Evolutionary conservation across 352 stramenopile genomes (phyloP).

Genomic region (Phytophthora brassicae): DNA sequence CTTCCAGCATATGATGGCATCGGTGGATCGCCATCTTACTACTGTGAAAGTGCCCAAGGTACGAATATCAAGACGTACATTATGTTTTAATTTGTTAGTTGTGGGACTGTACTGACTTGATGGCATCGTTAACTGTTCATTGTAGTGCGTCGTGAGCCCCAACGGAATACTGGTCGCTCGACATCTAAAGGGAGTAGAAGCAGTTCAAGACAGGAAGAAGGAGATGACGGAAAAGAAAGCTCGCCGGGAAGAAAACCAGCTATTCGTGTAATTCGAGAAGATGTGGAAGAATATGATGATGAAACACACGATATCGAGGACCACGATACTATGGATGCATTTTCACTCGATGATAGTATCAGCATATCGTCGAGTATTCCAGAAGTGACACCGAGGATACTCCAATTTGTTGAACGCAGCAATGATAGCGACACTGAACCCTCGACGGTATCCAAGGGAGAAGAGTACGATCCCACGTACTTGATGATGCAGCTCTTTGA

Average conservation of each 20-base stretch:
- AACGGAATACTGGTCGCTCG: background rate
- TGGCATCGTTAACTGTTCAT: slow-evolving; percentile 4
- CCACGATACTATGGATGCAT: slow-evolving; percentile 25
- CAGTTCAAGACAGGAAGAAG: slow-evolving; percentile 27
- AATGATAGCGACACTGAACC: background rate
- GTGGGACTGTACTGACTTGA: slow-evolving; percentile 3
- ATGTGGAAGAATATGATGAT: slow-evolving; percentile 26
- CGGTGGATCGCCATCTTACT: slow-evolving; percentile 78
- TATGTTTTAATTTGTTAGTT: background rate
- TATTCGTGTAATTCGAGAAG: slow-evolving; percentile 32
- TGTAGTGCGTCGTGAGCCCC: slow-evolving; percentile 19
- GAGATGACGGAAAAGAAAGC: slow-evolving; percentile 29
- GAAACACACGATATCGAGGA: slow-evolving; percentile 5
- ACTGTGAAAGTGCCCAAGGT: slow-evolving; percentile 59
- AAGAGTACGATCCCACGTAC: slow-evolving; percentile 58
- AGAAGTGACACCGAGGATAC: slow-evolving; percentile 3
- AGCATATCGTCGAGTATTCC: background rate
- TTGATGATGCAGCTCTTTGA: slow-evolving; percentile 88
- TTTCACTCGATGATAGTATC: slow-evolving; percentile 31
- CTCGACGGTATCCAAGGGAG: background rate
- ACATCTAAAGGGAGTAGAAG: slow-evolving; percentile 2
- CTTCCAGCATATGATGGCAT: slow-evolving; percentile 82
- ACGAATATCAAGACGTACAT: background rate
- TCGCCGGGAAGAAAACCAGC: slow-evolving; percentile 6
- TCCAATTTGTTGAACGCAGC: slow-evolving; percentile 8